A percentile compares a stretch with the other conserved stretches of the same genome.
Evolutionary conservation across 192 early-diverging fungal genomes (phyloP).

Genomic region (Podila epigama): DNA sequence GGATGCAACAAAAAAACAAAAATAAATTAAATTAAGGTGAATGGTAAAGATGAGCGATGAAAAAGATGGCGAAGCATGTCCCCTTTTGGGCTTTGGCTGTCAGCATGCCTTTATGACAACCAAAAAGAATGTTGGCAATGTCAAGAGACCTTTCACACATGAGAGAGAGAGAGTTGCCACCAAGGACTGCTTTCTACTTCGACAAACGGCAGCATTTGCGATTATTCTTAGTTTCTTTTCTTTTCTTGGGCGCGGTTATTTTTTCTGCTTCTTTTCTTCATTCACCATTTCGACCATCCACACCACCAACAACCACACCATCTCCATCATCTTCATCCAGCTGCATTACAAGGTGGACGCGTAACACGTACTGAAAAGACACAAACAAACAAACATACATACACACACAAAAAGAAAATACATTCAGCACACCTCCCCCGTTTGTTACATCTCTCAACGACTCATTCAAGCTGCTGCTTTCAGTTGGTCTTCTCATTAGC

Average conservation of each 20-base stretch:
- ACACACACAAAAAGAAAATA: background rate
- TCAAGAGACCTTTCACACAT: no score
- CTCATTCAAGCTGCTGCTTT: background rate
- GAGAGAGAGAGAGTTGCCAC: no score
- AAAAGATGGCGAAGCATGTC: background rate
- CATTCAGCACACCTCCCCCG: background rate
- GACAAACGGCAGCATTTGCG: background rate
- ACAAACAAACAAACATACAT: no score
- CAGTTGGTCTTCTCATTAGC: background rate
- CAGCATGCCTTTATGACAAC: no score
- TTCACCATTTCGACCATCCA: no score
- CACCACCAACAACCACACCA: background rate
- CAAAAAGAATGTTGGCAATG: no score
- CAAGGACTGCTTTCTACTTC: background rate
- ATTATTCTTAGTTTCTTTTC: background rate
- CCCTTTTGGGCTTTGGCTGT: background rate
- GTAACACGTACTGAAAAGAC: no score
- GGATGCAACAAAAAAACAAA: no score
- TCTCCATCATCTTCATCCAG: background rate
- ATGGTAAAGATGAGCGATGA: constrained; percentile 1
- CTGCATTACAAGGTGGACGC: no score
- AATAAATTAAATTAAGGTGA: no score
- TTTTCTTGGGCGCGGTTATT: background rate
- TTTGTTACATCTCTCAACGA: background rate
- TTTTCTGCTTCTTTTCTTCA: background rate